phyloP scores from a whole-genome alignment of 2,329 filamentous ascomycete genomes.

The Alternaria solani region DNA sequence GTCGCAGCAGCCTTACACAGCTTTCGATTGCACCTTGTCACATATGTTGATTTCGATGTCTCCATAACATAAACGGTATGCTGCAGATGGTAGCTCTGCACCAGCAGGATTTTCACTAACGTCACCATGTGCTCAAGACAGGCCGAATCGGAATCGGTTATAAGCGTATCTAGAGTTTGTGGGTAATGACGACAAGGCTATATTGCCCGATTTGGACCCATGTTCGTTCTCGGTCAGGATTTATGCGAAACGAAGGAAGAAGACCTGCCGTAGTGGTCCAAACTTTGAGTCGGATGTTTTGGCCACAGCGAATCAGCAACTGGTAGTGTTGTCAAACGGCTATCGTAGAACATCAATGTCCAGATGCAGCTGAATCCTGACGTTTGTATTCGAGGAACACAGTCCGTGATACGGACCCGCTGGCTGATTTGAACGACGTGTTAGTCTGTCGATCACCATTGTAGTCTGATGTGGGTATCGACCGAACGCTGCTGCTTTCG shows the following conservation, averaged over 20 bases:
- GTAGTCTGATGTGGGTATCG: background rate
- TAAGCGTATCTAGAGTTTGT: background rate
- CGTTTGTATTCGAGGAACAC: background rate
- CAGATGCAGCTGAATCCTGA: background rate
- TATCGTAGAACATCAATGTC: background rate
- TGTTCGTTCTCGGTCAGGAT: background rate
- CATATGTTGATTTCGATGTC: background rate
- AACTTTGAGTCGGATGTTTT: background rate
- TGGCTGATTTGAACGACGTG: background rate
- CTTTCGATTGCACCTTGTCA: background rate
- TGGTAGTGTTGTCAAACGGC: background rate
- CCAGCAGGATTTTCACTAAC: constrained; percentile 6
- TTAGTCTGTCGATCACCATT: background rate
- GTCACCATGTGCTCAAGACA: constrained; percentile 9
- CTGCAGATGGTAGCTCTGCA: background rate
- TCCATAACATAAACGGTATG: background rate
- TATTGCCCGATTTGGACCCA: constrained; percentile 1
- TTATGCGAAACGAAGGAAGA: background rate
- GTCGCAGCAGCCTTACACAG: background rate
- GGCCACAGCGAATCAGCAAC: background rate
- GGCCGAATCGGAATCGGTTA: constrained; percentile 1
- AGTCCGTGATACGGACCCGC: background rate
- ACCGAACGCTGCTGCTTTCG: background rate
- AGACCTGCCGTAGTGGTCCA: background rate
- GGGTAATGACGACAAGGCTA: constrained; percentile 3